A percentile compares a stretch with the other conserved stretches of the same genome.
Conservation (phyloP, 352 stramenopile genomes). For the Blastocystis sp. region DNA sequence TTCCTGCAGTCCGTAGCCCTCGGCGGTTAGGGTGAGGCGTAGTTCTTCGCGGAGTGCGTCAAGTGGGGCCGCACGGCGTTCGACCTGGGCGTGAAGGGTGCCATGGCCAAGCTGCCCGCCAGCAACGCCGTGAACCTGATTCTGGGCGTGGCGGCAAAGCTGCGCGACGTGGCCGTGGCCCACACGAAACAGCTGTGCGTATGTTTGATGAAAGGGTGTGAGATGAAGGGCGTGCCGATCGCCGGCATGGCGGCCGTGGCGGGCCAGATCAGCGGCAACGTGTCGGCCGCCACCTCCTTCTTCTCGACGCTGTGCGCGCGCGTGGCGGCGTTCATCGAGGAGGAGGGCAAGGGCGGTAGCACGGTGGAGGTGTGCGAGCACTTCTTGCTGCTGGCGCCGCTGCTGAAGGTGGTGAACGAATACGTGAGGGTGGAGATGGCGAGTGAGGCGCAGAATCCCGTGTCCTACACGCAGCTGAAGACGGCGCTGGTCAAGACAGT, state of each 20-base stretch:
- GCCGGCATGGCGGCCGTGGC: background rate
- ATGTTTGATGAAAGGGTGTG: background rate
- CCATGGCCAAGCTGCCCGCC: background rate
- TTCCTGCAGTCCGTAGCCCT: background rate
- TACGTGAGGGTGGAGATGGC: background rate
- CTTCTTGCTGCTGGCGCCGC: background rate
- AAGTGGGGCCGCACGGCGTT: constrained; percentile 23
- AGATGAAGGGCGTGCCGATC: background rate
- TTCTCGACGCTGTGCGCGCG: too few relatives aligned
- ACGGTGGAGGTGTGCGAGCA: constrained; percentile 1
- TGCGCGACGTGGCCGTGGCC: constrained; percentile 4
- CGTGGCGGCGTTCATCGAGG: background rate
- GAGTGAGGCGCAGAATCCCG: background rate
- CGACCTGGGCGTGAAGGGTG: constrained; percentile 15
- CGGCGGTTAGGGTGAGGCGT: background rate
- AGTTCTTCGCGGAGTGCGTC: constrained; percentile 27
- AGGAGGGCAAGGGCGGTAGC: background rate
- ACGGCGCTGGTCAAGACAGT: background rate
- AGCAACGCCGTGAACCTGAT: constrained; percentile 2
- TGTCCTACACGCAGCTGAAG: background rate
- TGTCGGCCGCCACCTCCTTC: too few relatives aligned
- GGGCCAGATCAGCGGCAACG: background rate
- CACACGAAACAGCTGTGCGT: constrained; percentile 11
- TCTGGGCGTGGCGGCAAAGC: background rate
- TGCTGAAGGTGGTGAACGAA: constrained; percentile 10